Percentiles rank a stretch among this genome's conserved stretches.
phyloP scores from a whole-genome alignment of 2,329 filamentous ascomycete species.

The Arthroderma sp. region DNA sequence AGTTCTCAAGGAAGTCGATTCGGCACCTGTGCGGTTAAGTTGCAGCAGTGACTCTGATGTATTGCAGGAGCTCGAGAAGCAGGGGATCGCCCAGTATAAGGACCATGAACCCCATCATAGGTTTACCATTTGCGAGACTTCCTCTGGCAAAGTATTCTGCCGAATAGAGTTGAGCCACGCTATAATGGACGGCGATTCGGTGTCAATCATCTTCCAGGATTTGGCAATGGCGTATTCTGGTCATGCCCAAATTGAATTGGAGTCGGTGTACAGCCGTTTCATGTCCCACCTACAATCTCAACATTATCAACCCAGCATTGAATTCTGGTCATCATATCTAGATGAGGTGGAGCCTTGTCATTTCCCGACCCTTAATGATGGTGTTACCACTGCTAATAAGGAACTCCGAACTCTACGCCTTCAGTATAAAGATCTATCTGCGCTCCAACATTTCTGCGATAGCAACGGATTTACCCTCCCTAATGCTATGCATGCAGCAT shows the following conservation, averaged over 20 bases:
- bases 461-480: conserved; percentile 34
- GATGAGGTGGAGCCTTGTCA: conserved; percentile 21
- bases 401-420: conserved; percentile 20
- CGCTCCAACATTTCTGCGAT: conserved; percentile 29
- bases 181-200: conserved; percentile 39
- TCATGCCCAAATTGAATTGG: conserved; percentile 24
- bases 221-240: conserved; percentile 34
- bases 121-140: conserved; percentile 33
- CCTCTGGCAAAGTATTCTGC: conserved; percentile 26
- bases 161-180: conserved; percentile 40
- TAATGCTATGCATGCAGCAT: conserved; percentile 55
- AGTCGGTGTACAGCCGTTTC: conserved; percentile 24
- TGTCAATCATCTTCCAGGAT: conserved; percentile 37
- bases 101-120: conserved; percentile 29
- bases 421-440: conserved; percentile 16
- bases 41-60: conserved; percentile 20
- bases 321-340: conserved; percentile 28
- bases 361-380: conserved; percentile 25
- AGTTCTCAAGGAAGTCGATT: conserved; percentile 20
- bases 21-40: conserved; percentile 17
- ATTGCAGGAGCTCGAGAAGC: conserved; percentile 18
- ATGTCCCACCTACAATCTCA: conserved; percentile 19
- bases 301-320: conserved; percentile 17
- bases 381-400: conserved; percentile 11
- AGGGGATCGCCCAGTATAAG: conserved; percentile 17